Base-by-base conservation (phyloP, 225 moss, liverwort and hornwort genomes). In the Straminergon stramineum region DNA sequence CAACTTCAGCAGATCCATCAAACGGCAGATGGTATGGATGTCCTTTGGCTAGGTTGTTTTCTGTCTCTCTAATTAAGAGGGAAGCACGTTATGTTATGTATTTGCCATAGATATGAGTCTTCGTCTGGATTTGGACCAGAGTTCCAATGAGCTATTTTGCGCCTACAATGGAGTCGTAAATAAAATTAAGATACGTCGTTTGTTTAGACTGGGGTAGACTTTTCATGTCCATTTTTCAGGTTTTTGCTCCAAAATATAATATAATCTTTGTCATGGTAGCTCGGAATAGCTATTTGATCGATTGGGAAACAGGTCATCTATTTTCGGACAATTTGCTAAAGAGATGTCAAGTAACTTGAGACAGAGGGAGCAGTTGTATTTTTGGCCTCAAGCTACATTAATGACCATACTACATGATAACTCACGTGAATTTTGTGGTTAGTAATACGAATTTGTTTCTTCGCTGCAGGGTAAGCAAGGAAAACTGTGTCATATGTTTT, bases 401-500 rank as follows among this genome's bases (percentile, higher is more conserved):
- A 41, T 62, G n/a, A 87, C 62, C 55, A 69, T 26, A 67, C 17
- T 43, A 11, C 53, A 65, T 28, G 56, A 51, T 68, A 48, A 31
- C 45, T 77, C 76, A n/a, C 16, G 27, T 90, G 34, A 56, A 18
- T 37, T 31, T 62, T 86, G 43, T 84, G 79, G 53, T 60, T 69
- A 37, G 75, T 87, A 80, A 84, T 74, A 75, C 62, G 53, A 35
- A 58, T 83, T 65, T 73, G 58, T 85, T 82, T 56, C 56, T 85
- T 61, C 24, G 63, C 69, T 94, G 89, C 90, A 93, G 94, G 90
- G 83, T 55, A 55, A 84, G 55, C 31, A 84, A 84, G 78, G 95
- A 95, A 83, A 95, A 95, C 65, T 98, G 98, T 87, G 91, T 92
- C 19, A 96, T 98, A 75, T 98, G 98, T 89, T 89, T 95, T 81